Evolutionary conservation across 352 stramenopile genomes (phyloP), one percentile per base, ranked within the genome.

Genomic region (Phytophthora lateralis): DNA sequence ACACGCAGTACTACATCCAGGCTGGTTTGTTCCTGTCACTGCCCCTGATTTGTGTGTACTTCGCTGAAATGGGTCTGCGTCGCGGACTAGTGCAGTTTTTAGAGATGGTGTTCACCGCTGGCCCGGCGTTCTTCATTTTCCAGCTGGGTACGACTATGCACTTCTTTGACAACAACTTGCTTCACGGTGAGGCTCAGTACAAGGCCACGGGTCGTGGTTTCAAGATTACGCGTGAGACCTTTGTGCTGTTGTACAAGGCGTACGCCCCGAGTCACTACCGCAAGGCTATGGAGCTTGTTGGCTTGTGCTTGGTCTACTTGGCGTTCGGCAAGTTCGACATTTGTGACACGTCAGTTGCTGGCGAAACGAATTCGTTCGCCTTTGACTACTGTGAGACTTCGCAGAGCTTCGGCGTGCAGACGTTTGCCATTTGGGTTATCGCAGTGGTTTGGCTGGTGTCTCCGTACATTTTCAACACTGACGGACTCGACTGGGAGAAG

Each of bases 1-100:
- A 94, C 65, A 94, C 85, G 5, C 85, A 94, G 74, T 94, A 85
- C 65, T 91, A 91, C 63, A 91, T 94, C 45, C 85, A 94, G 43
- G 83, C 83, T 6, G 85, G 85, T 71, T 45, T 89, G 44, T 92
- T 94, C 57, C 68, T 94, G n/a, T 89, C 78, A 48, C 54, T 94
- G 47, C 85, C 85, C 9, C 50, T 94, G 35, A 89, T 94, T 50
- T 76, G 67, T 39, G 80, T 92, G 4, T 92, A 92, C 70, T 92
- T 94, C 46, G 82, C 80, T 27, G 85, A 94, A 75, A 84, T 85
- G 76, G 85, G 85, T 66, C 34, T 91, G 6, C 69, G 71, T 20
- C 75, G 83, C 41, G 85, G 83, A 42, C 67, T 94, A n/a, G 62
- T 86, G 24, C 84, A 89, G 27, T 76, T 93, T 32, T 46, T 91